These are phyloP conservation scores for Fusarium palustre DNA, from an alignment of 2,329 filamentous ascomycete genomes.

Conservation along the genomic window DNA sequence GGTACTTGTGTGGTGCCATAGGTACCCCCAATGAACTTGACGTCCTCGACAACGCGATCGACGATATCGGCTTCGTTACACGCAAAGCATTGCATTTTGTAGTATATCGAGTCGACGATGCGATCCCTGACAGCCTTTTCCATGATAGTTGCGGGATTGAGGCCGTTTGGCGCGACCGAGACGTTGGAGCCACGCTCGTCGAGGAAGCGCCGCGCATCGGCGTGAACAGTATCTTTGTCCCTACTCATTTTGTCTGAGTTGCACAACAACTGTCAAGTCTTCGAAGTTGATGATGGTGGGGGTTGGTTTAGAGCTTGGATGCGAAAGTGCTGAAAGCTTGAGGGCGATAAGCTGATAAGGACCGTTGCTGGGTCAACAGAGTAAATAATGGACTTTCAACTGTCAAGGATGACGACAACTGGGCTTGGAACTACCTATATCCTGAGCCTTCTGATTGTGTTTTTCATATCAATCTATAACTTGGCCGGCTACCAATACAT, in stretches of 20 bases:
- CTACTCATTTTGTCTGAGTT: constrained; percentile 49
- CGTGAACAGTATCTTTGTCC: constrained; percentile 70
- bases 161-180: constrained; percentile 81
- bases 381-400: constrained; percentile 36
- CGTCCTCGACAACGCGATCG: constrained; percentile 86
- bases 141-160: constrained; percentile 95
- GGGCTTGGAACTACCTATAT: constrained; percentile 1
- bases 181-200: constrained; percentile 89
- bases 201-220: constrained; percentile 84
- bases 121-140: constrained; percentile 96
- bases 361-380: constrained; percentile 58
- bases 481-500: background rate
- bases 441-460: background rate
- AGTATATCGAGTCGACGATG: constrained; percentile 95
- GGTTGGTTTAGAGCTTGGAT: constrained; percentile 27
- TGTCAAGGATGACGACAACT: constrained; percentile 35
- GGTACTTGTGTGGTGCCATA: constrained; percentile 87
- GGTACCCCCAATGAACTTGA: constrained; percentile 88
- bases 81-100: constrained; percentile 98
- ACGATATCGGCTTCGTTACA: constrained; percentile 87
- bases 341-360: constrained; percentile 53
- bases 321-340: constrained; percentile 35
- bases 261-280: constrained; percentile 21
- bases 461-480: background rate
- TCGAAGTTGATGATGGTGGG: constrained; percentile 28